Evolutionary conservation across 2,329 filamentous ascomycete species (phyloP).

Genomic region (Gaeumannomyces sp.): DNA sequence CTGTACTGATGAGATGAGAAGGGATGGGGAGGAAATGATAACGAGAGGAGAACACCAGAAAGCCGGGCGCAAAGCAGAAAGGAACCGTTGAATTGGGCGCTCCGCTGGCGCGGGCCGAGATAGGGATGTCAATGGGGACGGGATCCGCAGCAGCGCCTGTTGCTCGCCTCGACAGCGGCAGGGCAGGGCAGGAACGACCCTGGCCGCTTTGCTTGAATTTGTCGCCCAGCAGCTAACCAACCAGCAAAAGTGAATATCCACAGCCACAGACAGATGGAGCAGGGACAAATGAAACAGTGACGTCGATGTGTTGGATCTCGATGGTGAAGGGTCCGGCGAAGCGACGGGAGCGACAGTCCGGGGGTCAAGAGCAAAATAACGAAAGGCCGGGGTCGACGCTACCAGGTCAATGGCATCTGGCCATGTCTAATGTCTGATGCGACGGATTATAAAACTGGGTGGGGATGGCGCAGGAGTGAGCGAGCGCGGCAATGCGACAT

Average conservation of each 20-base stretch:
- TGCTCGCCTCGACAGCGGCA: not conserved
- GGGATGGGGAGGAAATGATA: not conserved
- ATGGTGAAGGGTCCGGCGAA: not conserved
- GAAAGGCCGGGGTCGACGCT: not conserved
- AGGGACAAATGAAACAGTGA: not conserved
- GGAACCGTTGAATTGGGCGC: not conserved
- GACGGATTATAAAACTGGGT: not conserved
- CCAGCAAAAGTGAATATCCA: not conserved
- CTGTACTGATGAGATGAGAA: not conserved
- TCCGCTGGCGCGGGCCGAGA: not conserved
- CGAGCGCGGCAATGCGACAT: not conserved
- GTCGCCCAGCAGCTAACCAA: too few species aligned
- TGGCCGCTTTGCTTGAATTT: too few species aligned
- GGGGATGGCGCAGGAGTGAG: not conserved
- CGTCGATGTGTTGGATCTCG: not conserved
- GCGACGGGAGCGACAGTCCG: too few species aligned
- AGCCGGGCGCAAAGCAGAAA: not conserved
- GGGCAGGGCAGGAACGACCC: too few species aligned
- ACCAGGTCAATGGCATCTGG: not conserved
- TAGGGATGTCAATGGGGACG: not conserved
- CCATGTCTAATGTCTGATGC: not conserved
- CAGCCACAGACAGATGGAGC: not conserved
- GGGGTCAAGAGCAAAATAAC: not conserved
- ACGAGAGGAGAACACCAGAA: not conserved
- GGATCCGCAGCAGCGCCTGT: not conserved